These are phyloP conservation scores for Podospora bellae-mahoneyi DNA, from an alignment of 495 filamentous ascomycete species.

Conservation along the genomic window DNA sequence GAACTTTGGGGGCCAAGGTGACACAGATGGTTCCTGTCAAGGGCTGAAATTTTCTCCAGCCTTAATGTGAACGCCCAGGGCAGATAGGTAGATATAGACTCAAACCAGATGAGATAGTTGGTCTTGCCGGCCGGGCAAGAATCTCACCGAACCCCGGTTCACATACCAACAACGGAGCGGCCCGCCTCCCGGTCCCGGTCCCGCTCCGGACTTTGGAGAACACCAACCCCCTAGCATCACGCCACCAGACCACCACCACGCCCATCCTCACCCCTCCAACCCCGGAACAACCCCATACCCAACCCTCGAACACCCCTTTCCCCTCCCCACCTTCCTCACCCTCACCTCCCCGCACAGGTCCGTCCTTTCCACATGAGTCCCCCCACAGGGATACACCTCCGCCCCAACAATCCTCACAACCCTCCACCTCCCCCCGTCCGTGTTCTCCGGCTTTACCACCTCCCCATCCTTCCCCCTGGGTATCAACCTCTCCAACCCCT, in stretches of 20 bases:
- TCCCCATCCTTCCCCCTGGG: slow-evolving; percentile 31
- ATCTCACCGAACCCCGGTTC: neutral
- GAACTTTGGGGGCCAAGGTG: neutral
- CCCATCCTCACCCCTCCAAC: neutral
- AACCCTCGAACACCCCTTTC: slow-evolving; percentile 54
- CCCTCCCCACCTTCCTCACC: slow-evolving; percentile 59
- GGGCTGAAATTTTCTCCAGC: neutral
- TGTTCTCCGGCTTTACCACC: slow-evolving; percentile 14
- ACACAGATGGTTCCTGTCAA: neutral
- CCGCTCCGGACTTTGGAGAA: neutral
- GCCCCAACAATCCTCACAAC: slow-evolving; percentile 57
- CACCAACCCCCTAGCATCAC: neutral
- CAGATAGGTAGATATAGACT: too few relatives aligned
- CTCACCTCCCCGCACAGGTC: slow-evolving; percentile 49
- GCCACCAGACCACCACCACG: neutral
- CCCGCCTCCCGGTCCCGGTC: neutral
- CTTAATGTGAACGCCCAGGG: neutral
- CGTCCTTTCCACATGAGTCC: slow-evolving; percentile 59
- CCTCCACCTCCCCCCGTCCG: slow-evolving; percentile 45
- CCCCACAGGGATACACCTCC: slow-evolving; percentile 62
- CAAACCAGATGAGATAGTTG: too few relatives aligned
- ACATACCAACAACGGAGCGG: neutral
- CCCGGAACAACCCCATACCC: slow-evolving; percentile 38
- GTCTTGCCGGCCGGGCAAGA: neutral
- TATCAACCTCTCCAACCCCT: slow-evolving; percentile 46